phyloP scores from a whole-genome alignment of 2,329 filamentous ascomycete species.

The Paecilomyces sp. region DNA sequence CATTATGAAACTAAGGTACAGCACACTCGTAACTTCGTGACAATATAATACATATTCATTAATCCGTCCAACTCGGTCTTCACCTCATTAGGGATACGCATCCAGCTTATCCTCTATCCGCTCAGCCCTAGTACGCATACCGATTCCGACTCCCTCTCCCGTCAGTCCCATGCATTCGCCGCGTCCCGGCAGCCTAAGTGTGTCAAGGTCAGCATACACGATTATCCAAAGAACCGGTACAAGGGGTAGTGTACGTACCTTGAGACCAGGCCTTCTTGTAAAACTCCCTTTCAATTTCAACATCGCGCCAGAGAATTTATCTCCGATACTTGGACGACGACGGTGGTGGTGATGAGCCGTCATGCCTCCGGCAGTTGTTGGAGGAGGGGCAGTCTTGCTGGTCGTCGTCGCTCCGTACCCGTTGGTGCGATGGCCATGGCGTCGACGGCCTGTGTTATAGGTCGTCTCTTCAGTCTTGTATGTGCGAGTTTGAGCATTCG shows the following conservation, averaged over 20 bases:
- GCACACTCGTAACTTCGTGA: too few species aligned
- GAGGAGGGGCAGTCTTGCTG: constrained; percentile 35
- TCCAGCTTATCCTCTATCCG: not conserved
- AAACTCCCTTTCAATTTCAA: constrained; percentile 65
- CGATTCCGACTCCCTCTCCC: constrained; percentile 46
- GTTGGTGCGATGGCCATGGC: not conserved
- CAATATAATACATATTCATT: not conserved
- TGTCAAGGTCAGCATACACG: not conserved
- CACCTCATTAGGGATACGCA: not conserved
- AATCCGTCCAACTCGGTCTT: not conserved
- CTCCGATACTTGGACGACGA: constrained; percentile 61
- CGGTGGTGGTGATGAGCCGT: constrained; percentile 54
- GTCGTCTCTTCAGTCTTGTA: constrained; percentile 20
- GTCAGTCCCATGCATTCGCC: constrained; percentile 68
- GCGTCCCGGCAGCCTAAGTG: constrained; percentile 61
- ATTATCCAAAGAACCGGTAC: too few species aligned
- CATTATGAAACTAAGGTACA: too few species aligned
- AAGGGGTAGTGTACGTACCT: constrained; percentile 40
- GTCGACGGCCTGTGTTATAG: not conserved
- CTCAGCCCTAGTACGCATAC: not conserved
- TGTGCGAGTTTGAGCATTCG: constrained; percentile 22
- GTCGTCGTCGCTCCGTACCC: constrained; percentile 14
- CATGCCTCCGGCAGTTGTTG: constrained; percentile 33
- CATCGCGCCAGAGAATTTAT: constrained; percentile 71
- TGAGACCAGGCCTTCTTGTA: constrained; percentile 61